Evolutionary conservation across 1,139 yeast species (phyloP), one percentile per base, ranked within the genome.

Genomic region (Candida glucosophila): DNA sequence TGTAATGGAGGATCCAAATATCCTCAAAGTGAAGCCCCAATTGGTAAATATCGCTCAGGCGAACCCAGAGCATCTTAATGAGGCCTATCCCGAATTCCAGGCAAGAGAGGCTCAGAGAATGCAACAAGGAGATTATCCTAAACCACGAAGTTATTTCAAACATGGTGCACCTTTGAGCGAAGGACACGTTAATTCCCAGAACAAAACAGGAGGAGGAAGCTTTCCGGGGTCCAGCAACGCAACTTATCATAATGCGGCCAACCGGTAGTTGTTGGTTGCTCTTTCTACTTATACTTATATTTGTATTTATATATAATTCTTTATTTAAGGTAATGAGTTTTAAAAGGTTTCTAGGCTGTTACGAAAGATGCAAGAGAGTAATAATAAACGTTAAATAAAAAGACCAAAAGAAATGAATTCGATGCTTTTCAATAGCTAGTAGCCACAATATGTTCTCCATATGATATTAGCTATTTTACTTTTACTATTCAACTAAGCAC

Each of bases 181-280:
- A 12, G 54, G 63, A 17, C 47, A 43, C 12, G 38, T 35, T 14
- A 39, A 44, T 22, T 37, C 43, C 5, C 41, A 38, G 4, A 35
- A 33, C 15, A 43, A 40, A 21, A 43, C 46, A 6, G 54, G 59
- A 2, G 52, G 61, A 6, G 43, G 49, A 7, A 41, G 43, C 4
- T 63, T 62, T 26, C 69, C 70, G 2, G 70, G 70, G 2, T 39
- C 49, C 14, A 34, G 52, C 15, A 65, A 65, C 2, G 62, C 56
- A 5, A 55, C 61, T 2, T 63, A 63, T 34, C 52, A 57, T 30
- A 44, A 48, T 29, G 61, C 64, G 19, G 67, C 67, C 4, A 58
- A 54, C 26, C 41, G 40, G 27, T 22, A 14, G n/a, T n/a, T n/a
- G n/a, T n/a, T n/a, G n/a, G n/a, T n/a, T n/a, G n/a, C n/a, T n/a